Evolutionary conservation across 1,284 basidiomycete genomes (phyloP).

Genomic region (Moniliophthora roreri): DNA sequence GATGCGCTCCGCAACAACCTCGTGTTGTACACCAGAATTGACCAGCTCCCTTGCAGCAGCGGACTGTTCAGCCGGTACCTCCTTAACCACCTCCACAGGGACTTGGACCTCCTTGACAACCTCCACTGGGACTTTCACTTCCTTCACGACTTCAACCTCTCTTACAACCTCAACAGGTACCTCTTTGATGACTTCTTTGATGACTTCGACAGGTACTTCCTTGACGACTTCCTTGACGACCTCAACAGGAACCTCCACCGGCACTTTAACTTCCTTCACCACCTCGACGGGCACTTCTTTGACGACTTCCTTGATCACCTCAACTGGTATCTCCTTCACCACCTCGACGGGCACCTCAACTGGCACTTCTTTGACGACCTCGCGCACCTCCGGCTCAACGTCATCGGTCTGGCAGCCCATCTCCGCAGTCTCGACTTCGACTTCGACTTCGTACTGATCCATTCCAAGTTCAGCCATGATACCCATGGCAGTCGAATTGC

Average conservation of each 20-base stretch:
- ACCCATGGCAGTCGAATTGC: constrained; percentile 6
- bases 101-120: constrained; percentile 29
- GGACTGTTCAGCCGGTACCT: constrained; percentile 15
- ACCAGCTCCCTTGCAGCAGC: constrained; percentile 25
- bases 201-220: constrained; percentile 18
- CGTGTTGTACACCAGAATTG: constrained; percentile 18
- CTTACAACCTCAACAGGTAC: neutral
- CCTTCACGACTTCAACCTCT: constrained; percentile 20
- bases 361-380: constrained; percentile 22
- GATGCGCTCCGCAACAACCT: constrained; percentile 17
- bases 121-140: constrained; percentile 32
- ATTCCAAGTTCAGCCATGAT: constrained; percentile 21
- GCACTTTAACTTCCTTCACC: neutral
- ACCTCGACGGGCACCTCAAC: constrained; percentile 13
- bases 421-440: constrained; percentile 57
- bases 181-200: too few relatives aligned
- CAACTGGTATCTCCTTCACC: constrained; percentile 29
- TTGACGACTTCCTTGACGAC: constrained; percentile 16
- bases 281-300: constrained; percentile 1
- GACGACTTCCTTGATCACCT: constrained; percentile 10
- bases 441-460: constrained; percentile 39
- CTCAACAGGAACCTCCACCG: neutral
- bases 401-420: constrained; percentile 62
- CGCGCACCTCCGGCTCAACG: constrained; percentile 19
- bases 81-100: constrained; percentile 25